A percentile compares a stretch with the other conserved stretches of the same genome.
These are phyloP conservation scores for Clonostachys rosea DNA, from an alignment of 2,329 filamentous ascomycete genomes.

Conservation along the genomic window DNA sequence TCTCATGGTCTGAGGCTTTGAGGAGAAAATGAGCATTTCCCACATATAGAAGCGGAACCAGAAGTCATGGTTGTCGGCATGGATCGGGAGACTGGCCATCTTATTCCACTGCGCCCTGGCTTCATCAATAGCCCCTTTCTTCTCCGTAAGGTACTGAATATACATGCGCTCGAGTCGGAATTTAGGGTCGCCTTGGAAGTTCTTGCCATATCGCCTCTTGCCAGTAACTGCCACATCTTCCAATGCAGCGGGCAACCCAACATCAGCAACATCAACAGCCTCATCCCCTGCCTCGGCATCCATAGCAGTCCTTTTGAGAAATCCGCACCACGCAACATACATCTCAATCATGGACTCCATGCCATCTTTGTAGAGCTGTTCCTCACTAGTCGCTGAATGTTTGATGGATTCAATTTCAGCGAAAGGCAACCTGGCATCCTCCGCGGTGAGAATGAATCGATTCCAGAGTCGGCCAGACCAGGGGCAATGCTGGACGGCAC, in stretches of 20 bases:
- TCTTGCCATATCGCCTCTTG: constrained; percentile 66
- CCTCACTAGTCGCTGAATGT: constrained; percentile 82
- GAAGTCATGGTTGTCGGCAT: constrained; percentile 82
- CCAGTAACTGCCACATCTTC: constrained; percentile 81
- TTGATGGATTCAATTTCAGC: constrained; percentile 85
- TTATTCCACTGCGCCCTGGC: constrained; percentile 76
- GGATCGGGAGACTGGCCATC: constrained; percentile 56
- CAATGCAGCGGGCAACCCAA: constrained; percentile 79
- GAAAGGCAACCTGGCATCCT: constrained; percentile 72
- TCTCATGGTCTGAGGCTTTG: constrained; percentile 36
- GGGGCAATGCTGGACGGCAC: constrained; percentile 85
- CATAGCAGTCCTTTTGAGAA: constrained; percentile 82
- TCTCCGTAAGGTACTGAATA: constrained; percentile 86
- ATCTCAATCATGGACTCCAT: constrained; percentile 88
- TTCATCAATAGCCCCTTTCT: constrained; percentile 69
- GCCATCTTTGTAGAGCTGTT: constrained; percentile 78
- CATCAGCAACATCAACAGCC: constrained; percentile 83
- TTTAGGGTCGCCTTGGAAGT: constrained; percentile 79
- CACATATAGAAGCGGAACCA: constrained; percentile 91
- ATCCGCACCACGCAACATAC: constrained; percentile 92
- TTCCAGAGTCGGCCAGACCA: constrained; percentile 93
- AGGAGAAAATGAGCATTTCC: constrained; percentile 69
- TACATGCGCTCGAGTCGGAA: constrained; percentile 89
- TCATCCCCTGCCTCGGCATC: constrained; percentile 70
- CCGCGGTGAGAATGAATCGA: constrained; percentile 78